Base-by-base conservation (phyloP, 192 early-diverging fungal species). In the Coemansia sp. region DNA sequence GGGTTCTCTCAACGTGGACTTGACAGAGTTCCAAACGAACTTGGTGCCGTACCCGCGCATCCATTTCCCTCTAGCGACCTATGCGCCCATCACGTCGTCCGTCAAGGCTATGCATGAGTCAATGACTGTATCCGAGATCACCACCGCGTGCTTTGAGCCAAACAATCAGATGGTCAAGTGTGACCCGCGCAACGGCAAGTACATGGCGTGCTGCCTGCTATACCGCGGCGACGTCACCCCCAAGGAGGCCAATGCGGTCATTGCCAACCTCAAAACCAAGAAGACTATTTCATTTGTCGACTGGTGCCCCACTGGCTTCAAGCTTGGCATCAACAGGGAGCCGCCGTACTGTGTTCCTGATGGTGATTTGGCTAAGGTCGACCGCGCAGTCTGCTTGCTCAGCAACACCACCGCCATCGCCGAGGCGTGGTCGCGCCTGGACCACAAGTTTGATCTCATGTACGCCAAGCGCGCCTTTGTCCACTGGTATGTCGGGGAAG, bases 401-500 rank as follows among this genome's bases (percentile, higher is more conserved):
- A 95, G 94, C 84, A 99, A 99, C 88, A 99, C 95, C 75, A 98
- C 97, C 24, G 95, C 95, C 73, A 98, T 99, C 83, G 97, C 93
- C 60, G 95, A 99, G 83, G 95, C 95, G 62, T 99, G 97, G 97
- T 91, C 93, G 77, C 95, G 94, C 83, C 86, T 98, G 69, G 93
- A 97, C 82, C 94, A 96, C 88, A 99, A 99, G 90, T 99, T 97
- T 71, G 97, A 99, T 81, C 89, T 97, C 61, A 97, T 98, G 95
- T 99, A 95, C 84, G 94, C 97, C 82, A 99, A 98, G 90, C 95
- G 97, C 84, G 95, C 97, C 67, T 99, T 99, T 74, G 97, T 99
- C 54, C 97, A 99, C 87, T 98, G 95, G 97, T 99, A 97, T 79
- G 97, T 99, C 62, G 97, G 96, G 80, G 97, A 98, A 85, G 95